Percentiles rank a stretch among this genome's conserved stretches.
These are phyloP conservation scores for Chalciporus sphaerocephalus DNA, from an alignment of 768 basidiomycete species.

Conservation along the genomic window DNA sequence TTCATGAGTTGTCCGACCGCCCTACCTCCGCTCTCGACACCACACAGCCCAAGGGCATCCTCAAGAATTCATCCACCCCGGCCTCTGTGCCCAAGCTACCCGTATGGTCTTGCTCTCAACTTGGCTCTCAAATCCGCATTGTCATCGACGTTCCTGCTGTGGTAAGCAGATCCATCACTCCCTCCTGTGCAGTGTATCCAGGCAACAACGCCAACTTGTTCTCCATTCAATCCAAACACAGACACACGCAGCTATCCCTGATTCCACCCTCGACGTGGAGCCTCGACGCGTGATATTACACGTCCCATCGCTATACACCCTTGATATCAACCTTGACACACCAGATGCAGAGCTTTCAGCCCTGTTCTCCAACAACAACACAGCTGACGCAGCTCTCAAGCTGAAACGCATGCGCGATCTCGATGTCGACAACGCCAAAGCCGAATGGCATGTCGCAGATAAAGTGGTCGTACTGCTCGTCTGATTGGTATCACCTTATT, in stretches of 20 bases:
- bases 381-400: constrained; percentile 33
- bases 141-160: constrained; percentile 51
- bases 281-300: constrained; percentile 51
- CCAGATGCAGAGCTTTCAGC: constrained; percentile 51
- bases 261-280: constrained; percentile 62
- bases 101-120: constrained; percentile 53
- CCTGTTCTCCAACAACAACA: constrained; percentile 14
- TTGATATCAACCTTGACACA: constrained; percentile 57
- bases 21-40: constrained; percentile 31
- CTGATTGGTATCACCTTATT: constrained; percentile 20
- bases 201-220: constrained; percentile 1
- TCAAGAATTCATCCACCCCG: constrained; percentile 30
- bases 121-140: constrained; percentile 42
- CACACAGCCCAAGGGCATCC: constrained; percentile 38
- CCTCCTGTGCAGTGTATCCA: constrained; percentile 2
- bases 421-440: constrained; percentile 57
- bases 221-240: constrained; percentile 21
- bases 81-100: constrained; percentile 22
- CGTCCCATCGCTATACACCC: constrained; percentile 42
- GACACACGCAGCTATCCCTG: constrained; percentile 44
- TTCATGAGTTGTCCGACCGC: constrained; percentile 39
- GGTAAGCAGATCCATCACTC: constrained; percentile 38
- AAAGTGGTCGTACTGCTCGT: constrained; percentile 43
- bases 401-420: constrained; percentile 58
- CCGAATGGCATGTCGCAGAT: constrained; percentile 65